A percentile compares a stretch with the other conserved stretches of the same genome.
Conservation (phyloP, 768 basidiomycete species). For the Lactarius akahatsu region DNA sequence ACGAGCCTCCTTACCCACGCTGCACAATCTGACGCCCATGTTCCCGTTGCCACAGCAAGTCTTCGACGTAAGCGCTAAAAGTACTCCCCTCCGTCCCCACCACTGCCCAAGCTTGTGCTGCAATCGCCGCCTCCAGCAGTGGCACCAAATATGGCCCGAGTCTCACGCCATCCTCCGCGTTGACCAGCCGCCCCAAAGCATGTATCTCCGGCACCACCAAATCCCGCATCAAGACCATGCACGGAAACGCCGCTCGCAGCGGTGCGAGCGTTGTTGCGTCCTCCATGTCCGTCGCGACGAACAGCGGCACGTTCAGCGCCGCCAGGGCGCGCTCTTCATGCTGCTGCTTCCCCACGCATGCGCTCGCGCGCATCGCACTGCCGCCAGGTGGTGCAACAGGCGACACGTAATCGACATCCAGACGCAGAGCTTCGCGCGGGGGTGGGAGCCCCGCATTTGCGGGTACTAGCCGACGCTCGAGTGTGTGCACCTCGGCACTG, state of each 20-base stretch:
- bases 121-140: slow-evolving; percentile 70
- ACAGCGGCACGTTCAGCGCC: slow-evolving; percentile 58
- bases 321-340: slow-evolving; percentile 39
- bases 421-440: slow-evolving; percentile 19
- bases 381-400: slow-evolving; percentile 25
- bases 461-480: slow-evolving; percentile 21
- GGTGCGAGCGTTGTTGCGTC: slow-evolving; percentile 42
- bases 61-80: slow-evolving; percentile 66
- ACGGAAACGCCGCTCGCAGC: slow-evolving; percentile 60
- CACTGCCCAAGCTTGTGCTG: slow-evolving; percentile 53
- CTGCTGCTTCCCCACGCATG: slow-evolving; percentile 41
- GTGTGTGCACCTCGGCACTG: neutral
- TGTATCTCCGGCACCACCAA: slow-evolving; percentile 13
- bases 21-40: slow-evolving; percentile 52
- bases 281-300: slow-evolving; percentile 61
- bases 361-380: slow-evolving; percentile 18
- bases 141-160: slow-evolving; percentile 54
- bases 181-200: slow-evolving; percentile 33
- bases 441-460: slow-evolving; percentile 30
- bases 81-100: slow-evolving; percentile 75
- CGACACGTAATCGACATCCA: slow-evolving; percentile 31
- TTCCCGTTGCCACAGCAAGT: slow-evolving; percentile 64
- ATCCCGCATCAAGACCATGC: slow-evolving; percentile 57
- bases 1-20: slow-evolving; percentile 37
- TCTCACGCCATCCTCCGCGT: slow-evolving; percentile 47